phyloP scores from a whole-genome alignment of 139 green algal genomes.

The Haematococcus lacustris region DNA sequence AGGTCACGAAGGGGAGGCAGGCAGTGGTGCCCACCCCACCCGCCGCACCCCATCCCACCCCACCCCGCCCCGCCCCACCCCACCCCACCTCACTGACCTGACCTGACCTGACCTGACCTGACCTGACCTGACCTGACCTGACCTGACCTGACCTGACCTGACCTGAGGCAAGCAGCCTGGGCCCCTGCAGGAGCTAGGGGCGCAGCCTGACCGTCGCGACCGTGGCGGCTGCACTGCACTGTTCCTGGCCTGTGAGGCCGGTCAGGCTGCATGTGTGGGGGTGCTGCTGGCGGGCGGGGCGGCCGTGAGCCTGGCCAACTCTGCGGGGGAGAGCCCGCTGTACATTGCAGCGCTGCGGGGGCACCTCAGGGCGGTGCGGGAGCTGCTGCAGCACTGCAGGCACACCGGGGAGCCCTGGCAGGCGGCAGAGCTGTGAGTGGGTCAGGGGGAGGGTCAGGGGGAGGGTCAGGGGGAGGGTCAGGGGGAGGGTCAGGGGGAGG shows the following conservation, averaged over 20 bases:
- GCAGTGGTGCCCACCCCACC: too few species aligned
- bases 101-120: too few species aligned
- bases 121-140: too few species aligned
- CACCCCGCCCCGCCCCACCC: too few species aligned
- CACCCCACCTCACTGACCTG: too few species aligned
- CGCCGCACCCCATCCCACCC: too few species aligned
- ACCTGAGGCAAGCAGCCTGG: too few species aligned
- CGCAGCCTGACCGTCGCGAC: constrained; percentile 25
- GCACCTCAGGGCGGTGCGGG: constrained; percentile 48
- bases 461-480: too few species aligned
- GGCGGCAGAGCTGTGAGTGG: constrained; percentile 50
- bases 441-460: background rate
- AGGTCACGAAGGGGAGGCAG: too few species aligned
- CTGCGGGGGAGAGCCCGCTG: constrained; percentile 63
- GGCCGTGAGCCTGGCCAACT: constrained; percentile 29
- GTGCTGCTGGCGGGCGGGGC: background rate
- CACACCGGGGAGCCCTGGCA: constrained; percentile 13
- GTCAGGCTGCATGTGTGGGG: background rate
- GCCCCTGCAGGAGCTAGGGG: too few species aligned
- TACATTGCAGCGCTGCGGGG: constrained; percentile 84
- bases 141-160: too few species aligned
- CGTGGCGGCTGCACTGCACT: background rate
- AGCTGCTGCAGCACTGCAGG: constrained; percentile 54
- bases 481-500: too few species aligned
- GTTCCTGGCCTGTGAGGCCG: background rate